Base-by-base conservation (phyloP, 768 basidiomycete genomes). In the Mycena vulgaris region DNA sequence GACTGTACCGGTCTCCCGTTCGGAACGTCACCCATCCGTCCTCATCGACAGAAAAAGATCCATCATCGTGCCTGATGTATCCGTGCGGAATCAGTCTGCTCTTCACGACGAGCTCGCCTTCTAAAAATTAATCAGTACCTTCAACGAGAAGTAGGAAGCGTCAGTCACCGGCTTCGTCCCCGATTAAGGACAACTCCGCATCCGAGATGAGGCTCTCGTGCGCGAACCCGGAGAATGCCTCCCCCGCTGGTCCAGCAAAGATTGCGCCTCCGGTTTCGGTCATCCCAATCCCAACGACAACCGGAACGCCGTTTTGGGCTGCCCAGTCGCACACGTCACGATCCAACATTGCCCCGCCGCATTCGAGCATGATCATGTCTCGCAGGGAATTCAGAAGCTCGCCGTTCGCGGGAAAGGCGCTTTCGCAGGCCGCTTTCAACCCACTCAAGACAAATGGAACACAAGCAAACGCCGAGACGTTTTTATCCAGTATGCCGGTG, bases 41-140 rank as follows among this genome's bases (percentile, higher is more conserved):
- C 30, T 64, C 52, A 27, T 69, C 65, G 42, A 67, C 55, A 21
- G 69, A 63, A 45, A 74, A 74, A 0, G 72, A 66, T 13, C 68
- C 63, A 23, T 70, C 62, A 11, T 63, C 65, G 61, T 60, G 61
- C 48, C 40, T 30, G 14, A 74, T 60, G 23, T 74, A 74, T 28
- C 69, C 69, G 31, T 45, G n/a, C 45, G 69, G 65, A 5, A 74
- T 39, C 1, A 45, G 25, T 48, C 52, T 67, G 61, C 69, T 68
- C 17, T 61, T 70, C 21, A 74, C 62, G 0, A 70, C 68, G 17
- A 74, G 72, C 35, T 74, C 68, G 17, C 72, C 72, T n/a, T 71
- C 72, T 74, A 23, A 27, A 25, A 2, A 11, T 14, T 23, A 33
- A 59, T 25, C 7, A 42, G 37, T 21, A 19, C 6, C 4, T 23